phyloP scores from a whole-genome alignment of 2,329 filamentous ascomycete species.

The Alternaria incomplexa region DNA sequence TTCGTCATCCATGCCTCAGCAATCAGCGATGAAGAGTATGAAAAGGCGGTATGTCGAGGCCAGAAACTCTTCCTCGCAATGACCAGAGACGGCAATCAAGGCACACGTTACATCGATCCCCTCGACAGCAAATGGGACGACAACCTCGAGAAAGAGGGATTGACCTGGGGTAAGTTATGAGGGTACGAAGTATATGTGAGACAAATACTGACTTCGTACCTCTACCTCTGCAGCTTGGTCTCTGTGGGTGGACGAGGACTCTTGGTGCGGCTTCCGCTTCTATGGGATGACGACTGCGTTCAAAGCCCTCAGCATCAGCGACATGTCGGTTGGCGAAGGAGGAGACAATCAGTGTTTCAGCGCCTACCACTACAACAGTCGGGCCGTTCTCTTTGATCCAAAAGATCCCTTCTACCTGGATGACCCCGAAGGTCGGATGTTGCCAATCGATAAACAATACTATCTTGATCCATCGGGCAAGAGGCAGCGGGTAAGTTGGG shows the following conservation, averaged over 20 bases:
- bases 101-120: neutral
- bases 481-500: neutral
- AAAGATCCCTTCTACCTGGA: neutral
- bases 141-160: neutral
- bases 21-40: neutral
- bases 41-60: neutral
- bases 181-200: too few relatives aligned
- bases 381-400: neutral
- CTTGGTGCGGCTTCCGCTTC: neutral
- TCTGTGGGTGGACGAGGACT: neutral
- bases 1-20: neutral
- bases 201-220: too few relatives aligned
- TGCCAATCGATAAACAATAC: neutral
- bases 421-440: neutral
- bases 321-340: neutral
- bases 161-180: neutral
- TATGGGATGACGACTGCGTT: neutral
- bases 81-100: neutral
- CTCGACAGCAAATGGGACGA: neutral
- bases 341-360: neutral
- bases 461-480: neutral
- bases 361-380: neutral
- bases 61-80: neutral
- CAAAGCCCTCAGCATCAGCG: neutral
- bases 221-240: neutral